Evolutionary conservation across 129 eudicot genomes (phyloP).

Genomic region (Apium graveolens): DNA sequence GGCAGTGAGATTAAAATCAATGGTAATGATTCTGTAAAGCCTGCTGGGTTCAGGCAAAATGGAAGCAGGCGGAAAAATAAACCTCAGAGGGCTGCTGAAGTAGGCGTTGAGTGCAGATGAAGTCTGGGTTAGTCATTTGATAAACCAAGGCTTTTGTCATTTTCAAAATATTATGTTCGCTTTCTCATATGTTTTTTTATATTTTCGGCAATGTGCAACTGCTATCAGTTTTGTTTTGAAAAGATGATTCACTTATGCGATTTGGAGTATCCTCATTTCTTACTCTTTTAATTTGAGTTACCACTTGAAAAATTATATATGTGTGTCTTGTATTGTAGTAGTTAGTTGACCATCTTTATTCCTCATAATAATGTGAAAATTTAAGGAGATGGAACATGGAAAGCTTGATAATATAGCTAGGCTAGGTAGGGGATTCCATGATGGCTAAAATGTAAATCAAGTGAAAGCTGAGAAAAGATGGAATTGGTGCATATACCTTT

Average conservation of each 20-base stretch:
- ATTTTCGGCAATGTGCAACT: not conserved
- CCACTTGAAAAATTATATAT: not conserved
- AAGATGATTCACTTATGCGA: conserved; percentile 5
- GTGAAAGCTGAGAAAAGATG: not conserved
- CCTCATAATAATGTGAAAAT: not conserved
- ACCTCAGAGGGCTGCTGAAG: conserved; percentile 96
- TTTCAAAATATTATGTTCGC: not conserved
- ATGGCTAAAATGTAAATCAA: not conserved
- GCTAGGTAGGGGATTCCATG: not conserved
- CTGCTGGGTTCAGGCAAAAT: conserved; percentile 73
- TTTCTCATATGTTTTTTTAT: conserved; percentile 7
- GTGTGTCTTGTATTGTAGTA: not conserved
- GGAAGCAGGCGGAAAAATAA: conserved; percentile 91
- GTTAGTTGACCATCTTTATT: not conserved
- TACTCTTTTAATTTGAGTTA: not conserved
- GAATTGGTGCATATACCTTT: not conserved
- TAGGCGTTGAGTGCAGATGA: conserved; percentile 75
- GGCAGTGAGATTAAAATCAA: conserved; percentile 24
- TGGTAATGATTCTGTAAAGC: conserved; percentile 32
- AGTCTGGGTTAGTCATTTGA: conserved; percentile 28
- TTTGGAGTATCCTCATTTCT: conserved; percentile 2
- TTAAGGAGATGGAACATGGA: not conserved
- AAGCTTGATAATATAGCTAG: not conserved
- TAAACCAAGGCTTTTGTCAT: conserved; percentile 20
- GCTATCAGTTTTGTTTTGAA: conserved; percentile 8